Evolutionary conservation across 768 basidiomycete species (phyloP).

Genomic region (Scleroderma citrinum): DNA sequence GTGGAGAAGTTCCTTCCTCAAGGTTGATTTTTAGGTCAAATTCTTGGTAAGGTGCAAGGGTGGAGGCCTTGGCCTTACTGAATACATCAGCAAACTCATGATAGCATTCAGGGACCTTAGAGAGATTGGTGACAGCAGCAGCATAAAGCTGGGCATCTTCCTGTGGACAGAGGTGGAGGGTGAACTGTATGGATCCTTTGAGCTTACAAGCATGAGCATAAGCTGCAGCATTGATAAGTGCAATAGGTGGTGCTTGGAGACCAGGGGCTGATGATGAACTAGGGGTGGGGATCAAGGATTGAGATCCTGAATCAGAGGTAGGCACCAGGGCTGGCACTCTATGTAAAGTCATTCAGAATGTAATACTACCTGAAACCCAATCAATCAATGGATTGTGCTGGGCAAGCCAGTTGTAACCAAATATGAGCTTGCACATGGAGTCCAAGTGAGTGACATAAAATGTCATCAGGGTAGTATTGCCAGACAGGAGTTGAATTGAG

Average conservation of each 20-base stretch:
- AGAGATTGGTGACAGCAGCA: neutral
- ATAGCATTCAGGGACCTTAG: neutral
- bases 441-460: constrained; percentile 6
- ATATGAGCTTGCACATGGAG: neutral
- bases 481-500: neutral
- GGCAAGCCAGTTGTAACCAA: neutral
- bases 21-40: neutral
- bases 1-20: neutral
- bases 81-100: constrained; percentile 13
- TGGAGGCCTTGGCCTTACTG: constrained; percentile 5
- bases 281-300: neutral
- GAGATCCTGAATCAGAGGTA: neutral
- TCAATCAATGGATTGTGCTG: neutral
- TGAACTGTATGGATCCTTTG: neutral
- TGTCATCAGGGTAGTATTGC: constrained; percentile 1
- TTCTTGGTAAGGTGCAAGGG: neutral
- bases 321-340: neutral
- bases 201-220: neutral
- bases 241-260: neutral
- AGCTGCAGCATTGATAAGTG: neutral
- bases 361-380: neutral
- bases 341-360: neutral
- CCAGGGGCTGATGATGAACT: neutral
- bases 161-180: neutral
- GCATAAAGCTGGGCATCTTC: neutral